Evolutionary conservation across 352 stramenopile species (phyloP), one percentile per base, ranked within the genome.

Genomic region (Phytophthora ramorum): DNA sequence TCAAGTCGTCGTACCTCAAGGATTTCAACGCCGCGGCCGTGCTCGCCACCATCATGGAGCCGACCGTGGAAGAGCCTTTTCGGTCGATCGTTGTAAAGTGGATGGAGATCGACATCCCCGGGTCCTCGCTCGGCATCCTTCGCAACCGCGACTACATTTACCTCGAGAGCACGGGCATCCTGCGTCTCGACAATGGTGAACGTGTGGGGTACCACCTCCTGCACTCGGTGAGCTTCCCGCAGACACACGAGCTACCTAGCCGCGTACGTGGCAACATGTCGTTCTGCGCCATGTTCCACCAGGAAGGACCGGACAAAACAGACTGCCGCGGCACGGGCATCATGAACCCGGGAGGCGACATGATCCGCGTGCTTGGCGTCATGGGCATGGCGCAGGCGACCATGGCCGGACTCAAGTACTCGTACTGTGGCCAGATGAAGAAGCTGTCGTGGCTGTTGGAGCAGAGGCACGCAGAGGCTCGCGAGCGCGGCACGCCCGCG

Each of bases 41-140:
- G n/a, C 49, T 91, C 1, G 73, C 66, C 4, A 79, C 69, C 0
- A 66, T 89, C 7, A 64, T 78, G 20, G 57, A 75, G n/a, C 79
- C 79, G 14, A 88, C 71, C 2, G 26, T 49, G 8, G 73, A 82
- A 24, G 67, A 83, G 7, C 79, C 79, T 7, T 87, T 88, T 37
- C 69, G 62, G 0, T 65, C 64, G 32, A 48, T 82, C 6, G 58
- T 69, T 17, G 51, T 79, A 34, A 79, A 79, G 55, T 79, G 67
- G 71, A 74, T 79, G 58, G 71, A 79, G 63, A 65, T 71, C 26
- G 68, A 63, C 13, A 62, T 66, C 35, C 72, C 66, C 4, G 44
- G 49, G n/a, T 52, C 58, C 16, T 63, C 63, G 0, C 44, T 63
- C 13, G 69, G 71, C 16, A 56, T 81, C 12, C 38, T 73, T 4